Base-by-base conservation (phyloP, 768 basidiomycete species). In the Psilocybe sp. region DNA sequence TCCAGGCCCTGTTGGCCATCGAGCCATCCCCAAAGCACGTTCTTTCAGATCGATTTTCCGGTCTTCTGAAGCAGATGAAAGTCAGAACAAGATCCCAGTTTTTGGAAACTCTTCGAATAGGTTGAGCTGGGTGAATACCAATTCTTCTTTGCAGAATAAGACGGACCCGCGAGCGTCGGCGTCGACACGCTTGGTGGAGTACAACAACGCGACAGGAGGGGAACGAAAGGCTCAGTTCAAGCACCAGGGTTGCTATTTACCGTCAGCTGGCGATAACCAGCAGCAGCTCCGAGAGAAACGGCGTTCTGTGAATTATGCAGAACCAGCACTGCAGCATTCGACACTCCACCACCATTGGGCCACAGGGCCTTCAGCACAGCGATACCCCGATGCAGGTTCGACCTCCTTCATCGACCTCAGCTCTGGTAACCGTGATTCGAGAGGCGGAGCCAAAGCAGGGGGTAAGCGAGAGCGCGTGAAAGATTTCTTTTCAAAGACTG, bases 331-430 rank as follows among this genome's bases (percentile, higher is more conserved):
- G 7, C 23, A 28, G 23, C 23, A 28, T 4, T 28, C 23, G 23
- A 28, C 23, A 28, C 23, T 28, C 7, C 23, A 28, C 23, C 7
- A 44, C 5, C 43, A 20, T 49, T 18, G 43, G 12, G 36, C 47
- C 4, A 42, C 55, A 40, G 28, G 20, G 33, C 12, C 37, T 16
- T 36, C 40, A 40, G 12, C 44, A 50, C 35, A 54, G 40, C 40
- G 51, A 33, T 14, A 46, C 33, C 45, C 50, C 10, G 53, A 56
- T 3, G 23, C 23, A 9, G 47, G 52, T 5, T 61, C 65, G 2
- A 64, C 52, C 46, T 72, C 72, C 8, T 73, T 73, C 52, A 73
- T 73, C 31, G 65, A 71, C 50, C 67, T 73, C 46, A 69, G 67
- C 16, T 69, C 67, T 19, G 67, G 69, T 28, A 57, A 48, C 54